Base-by-base conservation (phyloP, 345 rosid species). In the Eutrema heterophyllum region DNA sequence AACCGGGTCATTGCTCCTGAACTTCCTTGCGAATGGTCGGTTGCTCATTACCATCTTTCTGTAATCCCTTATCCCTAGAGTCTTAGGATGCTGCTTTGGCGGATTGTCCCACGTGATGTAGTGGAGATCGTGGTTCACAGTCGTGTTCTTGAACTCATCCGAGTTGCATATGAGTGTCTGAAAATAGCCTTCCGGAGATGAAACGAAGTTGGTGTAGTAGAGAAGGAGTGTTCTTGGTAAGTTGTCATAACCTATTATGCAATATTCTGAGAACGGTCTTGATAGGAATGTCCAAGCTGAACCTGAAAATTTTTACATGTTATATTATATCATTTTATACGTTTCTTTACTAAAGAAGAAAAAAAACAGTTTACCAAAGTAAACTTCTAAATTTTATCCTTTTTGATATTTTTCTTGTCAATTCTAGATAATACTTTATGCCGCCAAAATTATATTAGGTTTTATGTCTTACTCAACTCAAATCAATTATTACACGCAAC, bases 221-320 rank as follows among this genome's bases (percentile, higher is more conserved):
- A 94, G 91, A 11, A 94, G 95, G 7, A 94, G 89, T 4, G 90
- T 89, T 53, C 96, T 88, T 9, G 98, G 96, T 67, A 94, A 77
- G 86, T 91, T 94, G 81, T 94, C 98, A 88, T 88, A 91, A 0
- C 96, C 98, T 26, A 85, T 72, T 8, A 89, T 83, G 82, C 84
- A 68, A 70, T 91, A 88, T 73, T 94, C 98, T 0, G 96, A 83
- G 40, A 94, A 94, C 2, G 93, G 84, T 77, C 97, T 88, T 60
- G 98, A 94, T n/a, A 94, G 66, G 30, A 94, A 67, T 44, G 88
- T 89, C 97, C 98, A 94, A 32, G 98, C 98, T 51, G 98, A 94
- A 44, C 98, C 98, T 91, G 83, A 32, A 54, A 69, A 33, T 29
- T 29, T 30, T 63, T 4, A 29, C 70, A 63, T 36, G 38, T 40